Percentiles rank a stretch among this genome's conserved stretches.
Evolutionary conservation across 768 basidiomycete genomes (phyloP).

Genomic region (Boletus tomentosulus): DNA sequence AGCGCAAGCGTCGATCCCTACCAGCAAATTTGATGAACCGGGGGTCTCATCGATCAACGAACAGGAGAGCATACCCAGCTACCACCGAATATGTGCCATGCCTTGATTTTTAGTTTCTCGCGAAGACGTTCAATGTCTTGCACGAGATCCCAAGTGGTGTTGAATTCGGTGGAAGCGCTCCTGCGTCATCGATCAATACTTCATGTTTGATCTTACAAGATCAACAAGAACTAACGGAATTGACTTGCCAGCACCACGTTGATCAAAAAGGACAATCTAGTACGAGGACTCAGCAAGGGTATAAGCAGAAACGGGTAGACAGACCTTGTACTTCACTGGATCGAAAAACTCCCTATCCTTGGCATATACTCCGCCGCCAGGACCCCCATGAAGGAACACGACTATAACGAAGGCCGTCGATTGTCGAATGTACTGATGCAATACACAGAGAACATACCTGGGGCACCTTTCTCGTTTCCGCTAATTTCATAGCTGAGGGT

Average conservation of each 20-base stretch:
- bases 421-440: too few species aligned
- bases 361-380: conserved; percentile 69
- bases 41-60: neutral
- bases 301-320: neutral
- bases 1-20: conserved; percentile 85
- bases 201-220: neutral
- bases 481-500: conserved; percentile 79
- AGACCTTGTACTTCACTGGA: conserved; percentile 77
- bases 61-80: conserved; percentile 65
- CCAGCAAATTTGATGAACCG: neutral
- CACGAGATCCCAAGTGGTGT: conserved; percentile 93
- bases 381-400: conserved; percentile 82
- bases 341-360: conserved; percentile 80
- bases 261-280: conserved; percentile 85
- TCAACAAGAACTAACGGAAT: conserved; percentile 55
- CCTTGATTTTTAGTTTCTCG: conserved; percentile 68
- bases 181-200: conserved; percentile 35
- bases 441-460: conserved; percentile 44
- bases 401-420: conserved; percentile 41
- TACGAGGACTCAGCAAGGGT: conserved; percentile 1
- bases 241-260: conserved; percentile 84
- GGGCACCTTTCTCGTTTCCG: conserved; percentile 71
- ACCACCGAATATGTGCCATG: conserved; percentile 94
- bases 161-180: conserved; percentile 72
- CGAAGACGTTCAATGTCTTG: conserved; percentile 84